Evolutionary conservation across 208 protist species (phyloP).

Genomic region (Phytomonas serpens): DNA sequence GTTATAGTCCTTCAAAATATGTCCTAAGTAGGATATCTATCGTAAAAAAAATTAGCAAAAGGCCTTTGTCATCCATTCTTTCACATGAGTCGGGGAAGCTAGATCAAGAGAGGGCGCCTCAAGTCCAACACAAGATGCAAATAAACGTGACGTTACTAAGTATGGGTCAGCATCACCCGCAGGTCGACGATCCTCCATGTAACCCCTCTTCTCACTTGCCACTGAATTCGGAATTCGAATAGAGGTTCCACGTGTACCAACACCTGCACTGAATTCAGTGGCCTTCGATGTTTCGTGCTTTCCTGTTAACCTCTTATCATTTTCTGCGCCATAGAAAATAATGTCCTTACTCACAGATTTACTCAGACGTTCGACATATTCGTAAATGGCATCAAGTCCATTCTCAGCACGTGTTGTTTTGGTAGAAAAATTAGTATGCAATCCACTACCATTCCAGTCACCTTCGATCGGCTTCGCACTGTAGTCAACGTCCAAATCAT

Average conservation of each 20-base stretch:
- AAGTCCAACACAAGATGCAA: constrained; percentile 63
- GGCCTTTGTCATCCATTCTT: constrained; percentile 60
- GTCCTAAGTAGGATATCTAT: background rate
- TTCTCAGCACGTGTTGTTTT: constrained; percentile 71
- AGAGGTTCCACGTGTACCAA: constrained; percentile 90
- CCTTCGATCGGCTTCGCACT: constrained; percentile 93
- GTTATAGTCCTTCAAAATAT: constrained; percentile 6
- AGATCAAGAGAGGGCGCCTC: constrained; percentile 50
- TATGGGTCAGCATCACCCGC: constrained; percentile 96
- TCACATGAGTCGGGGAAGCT: constrained; percentile 37
- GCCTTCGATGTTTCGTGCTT: constrained; percentile 81
- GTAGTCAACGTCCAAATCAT: constrained; percentile 74
- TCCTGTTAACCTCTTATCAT: constrained; percentile 79
- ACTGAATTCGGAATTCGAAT: constrained; percentile 94
- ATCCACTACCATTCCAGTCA: constrained; percentile 97
- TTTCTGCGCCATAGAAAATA: constrained; percentile 79
- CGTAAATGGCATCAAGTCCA: constrained; percentile 64
- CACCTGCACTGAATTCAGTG: constrained; percentile 60
- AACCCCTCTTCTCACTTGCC: constrained; percentile 86
- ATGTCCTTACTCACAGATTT: constrained; percentile 75
- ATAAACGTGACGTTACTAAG: constrained; percentile 91
- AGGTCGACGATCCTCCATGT: constrained; percentile 97
- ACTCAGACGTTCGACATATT: constrained; percentile 67
- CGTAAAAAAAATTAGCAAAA: constrained; percentile 11
- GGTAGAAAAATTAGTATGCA: constrained; percentile 98